Percentiles rank a stretch among this genome's conserved stretches.
Conservation (phyloP, 228 moss, liverwort and hornwort species). For the Sphagnum fallax region DNA sequence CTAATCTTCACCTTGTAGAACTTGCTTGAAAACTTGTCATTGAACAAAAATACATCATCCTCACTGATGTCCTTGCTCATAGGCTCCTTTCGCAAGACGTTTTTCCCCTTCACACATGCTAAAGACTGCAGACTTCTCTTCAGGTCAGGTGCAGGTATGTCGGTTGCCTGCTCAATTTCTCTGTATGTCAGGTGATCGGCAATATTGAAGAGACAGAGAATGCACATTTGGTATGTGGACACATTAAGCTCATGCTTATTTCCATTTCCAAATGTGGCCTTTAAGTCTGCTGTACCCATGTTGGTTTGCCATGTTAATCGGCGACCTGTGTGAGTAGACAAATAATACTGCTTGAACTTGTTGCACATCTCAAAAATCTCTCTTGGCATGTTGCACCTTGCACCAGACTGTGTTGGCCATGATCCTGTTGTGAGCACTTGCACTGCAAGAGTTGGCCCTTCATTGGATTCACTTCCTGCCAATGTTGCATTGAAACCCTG, state of each 20-base stretch:
- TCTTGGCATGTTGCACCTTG: conserved; percentile 84
- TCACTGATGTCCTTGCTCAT: conserved; percentile 96
- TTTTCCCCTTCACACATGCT: conserved; percentile 92
- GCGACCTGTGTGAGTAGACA: conserved; percentile 94
- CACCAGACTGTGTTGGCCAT: conserved; percentile 96
- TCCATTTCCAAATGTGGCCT: conserved; percentile 77
- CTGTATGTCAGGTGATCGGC: conserved; percentile 72
- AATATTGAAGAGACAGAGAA: conserved; percentile 81
- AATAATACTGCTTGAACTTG: conserved; percentile 82
- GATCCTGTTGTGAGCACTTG: conserved; percentile 97
- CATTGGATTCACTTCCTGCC: conserved; percentile 51
- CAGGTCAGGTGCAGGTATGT: conserved; percentile 78
- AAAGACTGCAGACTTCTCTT: conserved; percentile 82
- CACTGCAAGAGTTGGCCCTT: conserved; percentile 82
- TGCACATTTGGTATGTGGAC: conserved; percentile 95
- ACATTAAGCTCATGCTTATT: conserved; percentile 92
- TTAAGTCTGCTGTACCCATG: conserved; percentile 94
- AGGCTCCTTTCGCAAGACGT: conserved; percentile 85
- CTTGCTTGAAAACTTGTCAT: conserved; percentile 87
- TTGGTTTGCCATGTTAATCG: conserved; percentile 96
- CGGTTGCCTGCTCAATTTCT: conserved; percentile 94
- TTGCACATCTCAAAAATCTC: conserved; percentile 89
- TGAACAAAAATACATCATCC: conserved; percentile 76
- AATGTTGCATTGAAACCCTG: conserved; percentile 72
- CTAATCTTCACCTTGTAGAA: conserved; percentile 96